phyloP scores from a whole-genome alignment of 345 rosid species.

The Isatis tinctoria region DNA sequence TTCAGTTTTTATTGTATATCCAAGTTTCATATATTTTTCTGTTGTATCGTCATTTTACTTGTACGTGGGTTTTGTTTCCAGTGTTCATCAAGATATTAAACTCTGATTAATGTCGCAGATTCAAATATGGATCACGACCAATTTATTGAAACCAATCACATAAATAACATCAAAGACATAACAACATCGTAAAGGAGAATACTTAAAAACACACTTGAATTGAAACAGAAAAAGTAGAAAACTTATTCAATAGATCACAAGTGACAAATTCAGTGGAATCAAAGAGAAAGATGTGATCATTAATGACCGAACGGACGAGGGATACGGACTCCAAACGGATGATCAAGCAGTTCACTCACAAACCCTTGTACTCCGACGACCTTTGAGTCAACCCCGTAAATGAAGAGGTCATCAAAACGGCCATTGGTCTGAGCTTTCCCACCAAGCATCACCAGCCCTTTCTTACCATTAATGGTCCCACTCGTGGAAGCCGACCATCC shows the following conservation, averaged over 20 bases:
- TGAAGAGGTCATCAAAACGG: slow-evolving; percentile 24
- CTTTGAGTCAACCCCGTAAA: slow-evolving; percentile 1
- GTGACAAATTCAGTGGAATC: neutral
- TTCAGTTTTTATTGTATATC: no score
- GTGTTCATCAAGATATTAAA: neutral
- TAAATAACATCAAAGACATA: neutral
- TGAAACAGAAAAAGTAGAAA: neutral
- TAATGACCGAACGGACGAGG: slow-evolving; percentile 8
- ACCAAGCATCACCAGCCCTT: slow-evolving; percentile 25
- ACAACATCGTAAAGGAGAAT: neutral
- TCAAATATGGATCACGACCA: neutral
- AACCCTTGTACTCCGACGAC: slow-evolving; percentile 30
- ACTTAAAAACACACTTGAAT: neutral
- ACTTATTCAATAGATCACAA: neutral
- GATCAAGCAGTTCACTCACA: neutral
- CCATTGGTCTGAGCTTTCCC: slow-evolving; percentile 29
- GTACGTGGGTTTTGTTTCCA: neutral
- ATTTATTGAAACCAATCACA: neutral
- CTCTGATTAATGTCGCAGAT: neutral
- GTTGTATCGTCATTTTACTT: neutral
- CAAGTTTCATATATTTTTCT: neutral
- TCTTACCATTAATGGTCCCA: slow-evolving; percentile 14
- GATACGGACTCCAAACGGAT: slow-evolving; percentile 24
- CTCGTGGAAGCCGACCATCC: slow-evolving; percentile 30
- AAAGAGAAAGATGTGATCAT: neutral